Evolutionary conservation across 1,284 basidiomycete species (phyloP).

Genomic region (Sanguinoderma infundibulare): DNA sequence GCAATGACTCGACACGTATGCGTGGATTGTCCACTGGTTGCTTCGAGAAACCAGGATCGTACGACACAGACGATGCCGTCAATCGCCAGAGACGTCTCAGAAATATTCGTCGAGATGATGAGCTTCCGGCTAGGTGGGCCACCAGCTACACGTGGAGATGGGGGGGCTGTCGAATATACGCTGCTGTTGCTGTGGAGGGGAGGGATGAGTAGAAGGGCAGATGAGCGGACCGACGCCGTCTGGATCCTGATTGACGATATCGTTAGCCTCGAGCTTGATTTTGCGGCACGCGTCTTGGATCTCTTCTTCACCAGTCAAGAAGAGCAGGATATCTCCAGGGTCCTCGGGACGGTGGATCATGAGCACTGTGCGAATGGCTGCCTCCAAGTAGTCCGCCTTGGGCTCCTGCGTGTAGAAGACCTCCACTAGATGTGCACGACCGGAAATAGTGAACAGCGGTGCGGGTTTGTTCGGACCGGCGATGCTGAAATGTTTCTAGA

Average conservation of each 20-base stretch:
- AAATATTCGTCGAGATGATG: conserved; percentile 96
- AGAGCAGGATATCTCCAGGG: conserved; percentile 91
- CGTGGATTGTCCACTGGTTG: conserved; percentile 98
- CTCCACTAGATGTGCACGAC: conserved; percentile 95
- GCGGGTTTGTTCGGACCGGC: conserved; percentile 52
- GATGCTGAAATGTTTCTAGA: conserved; percentile 90
- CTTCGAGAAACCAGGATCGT: conserved; percentile 96
- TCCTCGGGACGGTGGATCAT: conserved; percentile 98
- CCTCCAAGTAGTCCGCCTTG: conserved; percentile 98
- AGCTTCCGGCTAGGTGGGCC: conserved; percentile 92
- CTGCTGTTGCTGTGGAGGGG: conserved; percentile 92
- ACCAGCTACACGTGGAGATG: conserved; percentile 59
- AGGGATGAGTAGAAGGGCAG: conserved; percentile 49
- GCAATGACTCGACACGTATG: conserved; percentile 92
- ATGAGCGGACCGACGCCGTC: conserved; percentile 90
- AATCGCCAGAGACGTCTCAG: conserved; percentile 98
- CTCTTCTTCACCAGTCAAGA: conserved; percentile 98
- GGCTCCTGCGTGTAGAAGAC: too few species aligned
- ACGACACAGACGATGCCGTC: too few species aligned
- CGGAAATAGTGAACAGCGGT: conserved; percentile 94
- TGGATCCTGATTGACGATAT: too few species aligned
- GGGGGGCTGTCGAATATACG: conserved; percentile 93
- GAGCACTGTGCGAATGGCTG: conserved; percentile 93
- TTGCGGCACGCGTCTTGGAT: conserved; percentile 97
- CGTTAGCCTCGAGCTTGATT: conserved; percentile 89